A percentile compares a stretch with the other conserved stretches of the same genome.
Conservation (phyloP, 441 rosid species). For the Mallotus japonicus region DNA sequence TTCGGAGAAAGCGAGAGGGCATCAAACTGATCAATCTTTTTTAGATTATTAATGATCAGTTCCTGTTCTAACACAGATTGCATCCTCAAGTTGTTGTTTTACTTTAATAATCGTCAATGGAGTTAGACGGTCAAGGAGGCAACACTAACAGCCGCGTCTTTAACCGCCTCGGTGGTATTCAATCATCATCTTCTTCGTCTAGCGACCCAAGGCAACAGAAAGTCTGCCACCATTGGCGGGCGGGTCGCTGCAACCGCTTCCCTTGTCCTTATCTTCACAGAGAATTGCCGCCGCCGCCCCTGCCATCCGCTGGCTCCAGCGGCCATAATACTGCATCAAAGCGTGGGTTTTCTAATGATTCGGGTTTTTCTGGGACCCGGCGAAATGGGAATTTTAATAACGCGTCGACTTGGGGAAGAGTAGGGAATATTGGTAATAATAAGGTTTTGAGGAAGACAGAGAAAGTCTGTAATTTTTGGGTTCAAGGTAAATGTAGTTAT, state of each 20-base stretch:
- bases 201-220: slow-evolving; percentile 39
- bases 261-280: slow-evolving; percentile 81
- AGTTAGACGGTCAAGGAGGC: slow-evolving; percentile 67
- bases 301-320: slow-evolving; percentile 27
- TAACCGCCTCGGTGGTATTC: slow-evolving; percentile 55
- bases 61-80: too few relatives aligned
- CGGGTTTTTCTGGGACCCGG: slow-evolving; percentile 51
- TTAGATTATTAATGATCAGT: too few relatives aligned
- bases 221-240: slow-evolving; percentile 86
- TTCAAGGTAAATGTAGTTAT: slow-evolving; percentile 70
- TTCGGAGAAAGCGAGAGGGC: too few relatives aligned
- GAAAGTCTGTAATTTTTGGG: slow-evolving; percentile 82
- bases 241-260: slow-evolving; percentile 67
- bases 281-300: slow-evolving; percentile 44
- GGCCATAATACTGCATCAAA: slow-evolving; percentile 38
- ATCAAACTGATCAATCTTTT: too few relatives aligned
- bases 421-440: slow-evolving; percentile 36
- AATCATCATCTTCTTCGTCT: slow-evolving; percentile 27
- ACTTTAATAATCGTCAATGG: slow-evolving; percentile 37
- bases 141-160: slow-evolving; percentile 49
- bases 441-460: slow-evolving; percentile 54
- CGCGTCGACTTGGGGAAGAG: slow-evolving; percentile 64
- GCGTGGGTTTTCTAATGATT: slow-evolving; percentile 59
- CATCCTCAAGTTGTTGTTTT: neutral
- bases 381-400: slow-evolving; percentile 51